Percentiles rank a stretch among this genome's conserved stretches.
These are phyloP conservation scores for Colletotrichum sp. DNA, from an alignment of 2,329 filamentous ascomycete genomes.

Conservation along the genomic window DNA sequence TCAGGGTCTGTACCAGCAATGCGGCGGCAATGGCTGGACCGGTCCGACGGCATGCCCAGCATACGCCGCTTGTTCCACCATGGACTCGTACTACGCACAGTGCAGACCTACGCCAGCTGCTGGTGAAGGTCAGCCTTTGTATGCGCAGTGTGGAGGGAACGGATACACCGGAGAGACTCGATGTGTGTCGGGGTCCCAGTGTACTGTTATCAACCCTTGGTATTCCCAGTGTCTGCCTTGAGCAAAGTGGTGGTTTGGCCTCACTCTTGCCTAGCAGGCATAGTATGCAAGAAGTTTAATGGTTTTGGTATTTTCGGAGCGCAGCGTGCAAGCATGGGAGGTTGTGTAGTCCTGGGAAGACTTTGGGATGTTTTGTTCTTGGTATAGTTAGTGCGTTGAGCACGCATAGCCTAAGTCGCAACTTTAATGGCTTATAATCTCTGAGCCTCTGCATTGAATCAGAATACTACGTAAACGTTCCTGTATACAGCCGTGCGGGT, in stretches of 20 bases:
- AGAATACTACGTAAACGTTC: not conserved
- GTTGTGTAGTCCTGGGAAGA: not conserved
- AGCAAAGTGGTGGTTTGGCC: not conserved
- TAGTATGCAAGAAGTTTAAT: not conserved
- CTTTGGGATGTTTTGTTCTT: not conserved
- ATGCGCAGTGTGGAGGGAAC: not conserved
- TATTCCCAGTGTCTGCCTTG: constrained; percentile 12
- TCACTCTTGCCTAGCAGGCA: not conserved
- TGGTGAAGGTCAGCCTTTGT: not conserved
- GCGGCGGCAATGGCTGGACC: not conserved
- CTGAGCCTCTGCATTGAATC: not conserved
- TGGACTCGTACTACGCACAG: constrained; percentile 5
- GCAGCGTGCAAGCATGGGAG: not conserved
- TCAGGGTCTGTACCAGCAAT: constrained; percentile 4
- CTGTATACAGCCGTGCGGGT: not conserved
- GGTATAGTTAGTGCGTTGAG: not conserved
- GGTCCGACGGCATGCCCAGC: not conserved
- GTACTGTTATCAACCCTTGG: not conserved
- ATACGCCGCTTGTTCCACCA: not conserved
- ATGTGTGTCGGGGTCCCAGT: constrained; percentile 4
- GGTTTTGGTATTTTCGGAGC: not conserved
- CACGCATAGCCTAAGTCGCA: not conserved
- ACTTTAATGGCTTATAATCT: not conserved
- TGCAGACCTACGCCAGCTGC: not conserved
- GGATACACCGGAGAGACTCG: not conserved